These are phyloP conservation scores for Sindora glabra DNA, from an alignment of 306 rosid species.

Conservation along the genomic window DNA sequence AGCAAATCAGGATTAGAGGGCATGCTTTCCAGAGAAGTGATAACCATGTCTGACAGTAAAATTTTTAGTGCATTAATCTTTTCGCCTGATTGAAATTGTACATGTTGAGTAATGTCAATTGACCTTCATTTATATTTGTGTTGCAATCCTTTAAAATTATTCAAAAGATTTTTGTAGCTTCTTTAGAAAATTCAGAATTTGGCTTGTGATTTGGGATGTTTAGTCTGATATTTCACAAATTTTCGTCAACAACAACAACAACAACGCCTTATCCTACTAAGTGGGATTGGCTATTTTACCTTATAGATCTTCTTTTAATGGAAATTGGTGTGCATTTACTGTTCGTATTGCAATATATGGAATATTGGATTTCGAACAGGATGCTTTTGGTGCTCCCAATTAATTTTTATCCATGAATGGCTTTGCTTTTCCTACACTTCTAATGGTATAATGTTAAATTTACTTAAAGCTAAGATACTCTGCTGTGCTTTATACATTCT, in stretches of 20 bases:
- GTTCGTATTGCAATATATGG: neutral
- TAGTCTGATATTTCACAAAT: neutral
- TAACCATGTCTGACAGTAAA: too few relatives aligned
- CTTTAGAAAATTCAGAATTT: neutral
- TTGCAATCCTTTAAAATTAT: too few relatives aligned
- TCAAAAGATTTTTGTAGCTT: too few relatives aligned
- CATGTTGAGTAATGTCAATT: too few relatives aligned
- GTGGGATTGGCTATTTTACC: neutral
- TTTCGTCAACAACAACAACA: neutral
- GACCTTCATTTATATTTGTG: too few relatives aligned
- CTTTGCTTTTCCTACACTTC: neutral
- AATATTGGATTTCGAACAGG: neutral
- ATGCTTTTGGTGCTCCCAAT: neutral
- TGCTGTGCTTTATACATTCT: constrained; percentile 6
- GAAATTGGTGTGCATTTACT: constrained; percentile 6
- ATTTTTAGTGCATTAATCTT: neutral
- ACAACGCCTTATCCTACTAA: neutral
- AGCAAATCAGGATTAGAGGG: neutral
- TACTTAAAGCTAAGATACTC: neutral
- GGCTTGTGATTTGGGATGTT: neutral
- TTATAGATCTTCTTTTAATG: neutral
- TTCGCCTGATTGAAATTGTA: neutral
- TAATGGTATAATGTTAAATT: neutral
- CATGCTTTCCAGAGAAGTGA: neutral
- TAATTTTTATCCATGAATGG: neutral